Percentiles rank a stretch among this genome's conserved stretches.
These are phyloP conservation scores for Gossypium schwendimanii DNA, from an alignment of 441 rosid species.

Conservation along the genomic window DNA sequence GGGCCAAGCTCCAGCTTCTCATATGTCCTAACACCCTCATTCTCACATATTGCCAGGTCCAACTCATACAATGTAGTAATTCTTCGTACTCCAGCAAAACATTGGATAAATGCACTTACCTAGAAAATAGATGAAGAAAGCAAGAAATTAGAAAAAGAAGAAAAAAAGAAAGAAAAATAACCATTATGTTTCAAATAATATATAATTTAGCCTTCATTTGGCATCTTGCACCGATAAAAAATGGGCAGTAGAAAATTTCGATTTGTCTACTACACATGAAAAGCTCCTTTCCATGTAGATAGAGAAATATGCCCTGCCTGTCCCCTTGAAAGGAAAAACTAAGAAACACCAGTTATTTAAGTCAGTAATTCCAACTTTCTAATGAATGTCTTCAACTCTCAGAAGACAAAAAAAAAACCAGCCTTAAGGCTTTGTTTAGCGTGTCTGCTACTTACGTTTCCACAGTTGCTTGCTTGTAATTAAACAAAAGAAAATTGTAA, in stretches of 20 bases:
- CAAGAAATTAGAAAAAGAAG: neutral
- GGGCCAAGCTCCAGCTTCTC: slow-evolving; percentile 83
- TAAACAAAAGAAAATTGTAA: too few relatives aligned
- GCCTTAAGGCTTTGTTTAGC: neutral
- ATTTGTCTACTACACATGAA: neutral
- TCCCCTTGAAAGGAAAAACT: neutral
- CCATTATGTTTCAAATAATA: neutral
- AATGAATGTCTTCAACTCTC: neutral
- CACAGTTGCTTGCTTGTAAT: too few relatives aligned
- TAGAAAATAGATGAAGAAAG: slow-evolving; percentile 21
- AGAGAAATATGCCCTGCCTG: neutral
- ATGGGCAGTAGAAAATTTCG: too few relatives aligned
- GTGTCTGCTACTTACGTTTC: too few relatives aligned
- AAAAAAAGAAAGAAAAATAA: neutral
- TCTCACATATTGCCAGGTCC: slow-evolving; percentile 70
- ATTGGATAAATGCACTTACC: slow-evolving; percentile 89
- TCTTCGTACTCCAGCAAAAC: slow-evolving; percentile 72
- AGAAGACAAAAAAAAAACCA: neutral
- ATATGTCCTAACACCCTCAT: slow-evolving; percentile 62
- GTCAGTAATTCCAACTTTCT: neutral
- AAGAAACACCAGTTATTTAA: neutral
- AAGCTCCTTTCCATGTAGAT: neutral
- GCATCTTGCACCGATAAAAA: too few relatives aligned
- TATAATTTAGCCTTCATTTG: neutral
- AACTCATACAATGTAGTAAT: slow-evolving; percentile 77